Conservation (phyloP, 345 rosid species). For the Abelmoschus esculentus region DNA sequence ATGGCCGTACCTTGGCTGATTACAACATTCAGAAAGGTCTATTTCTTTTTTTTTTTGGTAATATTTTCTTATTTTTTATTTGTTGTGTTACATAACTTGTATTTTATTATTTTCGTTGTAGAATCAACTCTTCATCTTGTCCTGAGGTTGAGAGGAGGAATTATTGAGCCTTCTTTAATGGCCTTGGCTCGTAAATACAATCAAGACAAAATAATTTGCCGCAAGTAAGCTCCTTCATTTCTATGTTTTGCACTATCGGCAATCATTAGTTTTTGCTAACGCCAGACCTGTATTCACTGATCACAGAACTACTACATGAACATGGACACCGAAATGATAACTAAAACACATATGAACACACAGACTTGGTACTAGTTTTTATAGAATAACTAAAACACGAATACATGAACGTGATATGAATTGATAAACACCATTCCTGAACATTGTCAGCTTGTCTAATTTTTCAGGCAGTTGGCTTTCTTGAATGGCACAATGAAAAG, state of each 20-base stretch:
- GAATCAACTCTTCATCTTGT: slow-evolving; percentile 82
- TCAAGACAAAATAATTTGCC: slow-evolving; percentile 86
- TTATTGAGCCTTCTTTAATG: slow-evolving; percentile 91
- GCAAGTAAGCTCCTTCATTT: slow-evolving; percentile 52
- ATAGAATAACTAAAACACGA: too few relatives aligned
- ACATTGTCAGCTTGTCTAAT: too few relatives aligned
- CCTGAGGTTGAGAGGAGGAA: slow-evolving; percentile 84
- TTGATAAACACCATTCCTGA: too few relatives aligned
- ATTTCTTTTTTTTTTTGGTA: not conserved
- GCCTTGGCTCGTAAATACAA: slow-evolving; percentile 79
- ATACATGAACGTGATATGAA: too few relatives aligned
- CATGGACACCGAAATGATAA: not conserved
- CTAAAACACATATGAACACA: too few relatives aligned
- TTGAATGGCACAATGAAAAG: too few relatives aligned
- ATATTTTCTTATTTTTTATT: not conserved
- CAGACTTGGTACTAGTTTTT: too few relatives aligned
- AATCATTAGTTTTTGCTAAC: too few relatives aligned
- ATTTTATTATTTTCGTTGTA: slow-evolving; percentile 3
- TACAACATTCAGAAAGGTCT: slow-evolving; percentile 92
- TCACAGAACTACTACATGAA: rapidly evolving
- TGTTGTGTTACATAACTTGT: not conserved
- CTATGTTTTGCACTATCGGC: too few relatives aligned
- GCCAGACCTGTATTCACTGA: not conserved
- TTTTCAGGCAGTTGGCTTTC: too few relatives aligned
- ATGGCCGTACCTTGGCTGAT: slow-evolving; percentile 84